Base-by-base conservation (phyloP, 2,329 filamentous ascomycete genomes). In the Amylocarpus encephaloides region DNA sequence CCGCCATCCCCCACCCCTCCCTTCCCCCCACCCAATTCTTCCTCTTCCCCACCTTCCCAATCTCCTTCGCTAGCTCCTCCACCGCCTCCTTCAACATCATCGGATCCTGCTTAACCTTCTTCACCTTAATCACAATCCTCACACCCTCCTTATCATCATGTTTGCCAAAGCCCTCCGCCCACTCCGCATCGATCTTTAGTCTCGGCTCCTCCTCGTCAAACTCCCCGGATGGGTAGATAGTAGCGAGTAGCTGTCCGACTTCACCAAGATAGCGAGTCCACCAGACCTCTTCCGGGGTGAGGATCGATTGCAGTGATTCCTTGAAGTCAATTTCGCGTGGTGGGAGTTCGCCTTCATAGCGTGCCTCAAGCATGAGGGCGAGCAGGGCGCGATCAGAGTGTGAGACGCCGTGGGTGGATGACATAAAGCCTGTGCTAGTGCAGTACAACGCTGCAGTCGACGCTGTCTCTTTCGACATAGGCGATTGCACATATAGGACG, bases 251-350 rank as follows among this genome's bases (percentile, higher is more conserved):
- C 5, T 70, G 70, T 2, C 78, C 81, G 1, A 86, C 72, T 13
- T 74, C 72, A 0, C 84, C 83, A 0, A 85, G 60, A 60, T 84
- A 86, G 46, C 72, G 73, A 48, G 77, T 75, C 83, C 82, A 86
- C 82, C 83, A 87, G 10, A 75, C 70, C 50, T 77, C 71, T 55
- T 76, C 73, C 0, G 70, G 64, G 0, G 76, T 77, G 2, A 83
- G 65, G 3, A 85, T 70, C 33, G 69, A 67, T 35, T 74, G 68
- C 30, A 87, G 69, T 3, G 74, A 71, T 1, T 67, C 62, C 30
- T 78, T 77, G 58, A 83, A 81, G 3, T 70, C 64, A 7, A 73
- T 62, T 57, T 86, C 82, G 0, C 72, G 72, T 0, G 79, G 78
- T 2, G 78, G 75, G 1, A 86, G 71, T 38, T 81, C 76, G 5